These are phyloP conservation scores for Candida maltosa DNA, from an alignment of 805 yeast species.

Conservation along the genomic window DNA sequence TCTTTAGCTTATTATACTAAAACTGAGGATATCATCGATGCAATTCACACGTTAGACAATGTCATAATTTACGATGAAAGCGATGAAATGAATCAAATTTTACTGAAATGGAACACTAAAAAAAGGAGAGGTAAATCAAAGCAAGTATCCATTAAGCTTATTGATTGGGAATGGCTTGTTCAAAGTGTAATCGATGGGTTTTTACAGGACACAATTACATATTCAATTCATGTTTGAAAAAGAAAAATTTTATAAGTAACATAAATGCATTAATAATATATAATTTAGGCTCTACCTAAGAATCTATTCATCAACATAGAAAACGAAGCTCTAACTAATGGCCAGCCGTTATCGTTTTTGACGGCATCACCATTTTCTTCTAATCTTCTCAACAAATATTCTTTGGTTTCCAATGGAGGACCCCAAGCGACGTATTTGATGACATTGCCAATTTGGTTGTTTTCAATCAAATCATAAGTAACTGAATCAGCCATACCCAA, in stretches of 20 bases:
- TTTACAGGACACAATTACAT: slow-evolving; percentile 24
- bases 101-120: not conserved
- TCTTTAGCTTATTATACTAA: slow-evolving; percentile 12
- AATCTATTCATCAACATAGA: slow-evolving; percentile 22
- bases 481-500: slow-evolving; percentile 94
- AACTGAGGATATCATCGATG: not conserved
- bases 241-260: not conserved
- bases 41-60: too few species aligned
- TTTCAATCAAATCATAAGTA: slow-evolving; percentile 67
- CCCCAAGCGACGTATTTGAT: slow-evolving; percentile 98
- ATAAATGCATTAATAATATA: slow-evolving; percentile 1
- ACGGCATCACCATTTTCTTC: slow-evolving; percentile 97
- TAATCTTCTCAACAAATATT: slow-evolving; percentile 79
- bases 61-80: slow-evolving; percentile 28
- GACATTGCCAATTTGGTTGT: slow-evolving; percentile 66
- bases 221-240: slow-evolving; percentile 6
- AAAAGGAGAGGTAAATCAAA: slow-evolving; percentile 1
- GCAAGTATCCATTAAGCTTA: slow-evolving; percentile 18
- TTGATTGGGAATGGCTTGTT: slow-evolving; percentile 67
- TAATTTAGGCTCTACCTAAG: slow-evolving; percentile 10
- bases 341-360: slow-evolving; percentile 78
- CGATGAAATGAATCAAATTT: slow-evolving; percentile 2
- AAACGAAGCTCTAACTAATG: slow-evolving; percentile 55
- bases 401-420: slow-evolving; percentile 90
- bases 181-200: slow-evolving; percentile 50